Conservation (phyloP, 2,329 filamentous ascomycete species). For the Coniochaeta sp. region DNA sequence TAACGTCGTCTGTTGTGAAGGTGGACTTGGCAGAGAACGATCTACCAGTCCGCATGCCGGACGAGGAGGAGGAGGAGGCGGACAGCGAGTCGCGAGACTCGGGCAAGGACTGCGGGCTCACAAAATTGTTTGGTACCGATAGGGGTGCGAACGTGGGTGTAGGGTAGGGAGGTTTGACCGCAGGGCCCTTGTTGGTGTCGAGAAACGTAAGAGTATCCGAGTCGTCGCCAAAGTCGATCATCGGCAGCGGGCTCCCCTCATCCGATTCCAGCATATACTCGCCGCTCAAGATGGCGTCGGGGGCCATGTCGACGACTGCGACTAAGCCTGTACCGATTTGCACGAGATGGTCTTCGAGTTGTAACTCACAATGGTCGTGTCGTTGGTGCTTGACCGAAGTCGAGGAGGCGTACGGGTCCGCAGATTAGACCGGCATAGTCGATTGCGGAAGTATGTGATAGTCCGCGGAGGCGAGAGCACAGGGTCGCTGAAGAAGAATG, state of each 20-base stretch:
- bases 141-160: not conserved
- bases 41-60: conserved; percentile 37
- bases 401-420: not conserved
- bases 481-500: not conserved
- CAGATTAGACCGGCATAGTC: not conserved
- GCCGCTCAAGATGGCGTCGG: not conserved
- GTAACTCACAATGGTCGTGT: not conserved
- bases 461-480: not conserved
- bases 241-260: conserved; percentile 2
- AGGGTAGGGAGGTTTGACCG: not conserved
- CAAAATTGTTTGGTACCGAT: not conserved
- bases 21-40: conserved; percentile 37
- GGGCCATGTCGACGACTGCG: not conserved
- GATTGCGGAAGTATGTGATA: not conserved
- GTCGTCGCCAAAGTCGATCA: not conserved
- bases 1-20: conserved; percentile 30
- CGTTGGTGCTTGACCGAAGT: not conserved
- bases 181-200: not conserved
- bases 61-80: conserved; percentile 31
- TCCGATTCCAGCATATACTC: conserved; percentile 3
- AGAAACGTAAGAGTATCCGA: not conserved
- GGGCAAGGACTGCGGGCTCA: conserved; percentile 12
- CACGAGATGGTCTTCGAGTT: not conserved
- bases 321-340: not conserved
- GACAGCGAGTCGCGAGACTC: conserved; percentile 21